A percentile compares a stretch with the other conserved stretches of the same genome.
Conservation (phyloP, 1,139 yeast species). For the Lodderomyces margitis region DNA sequence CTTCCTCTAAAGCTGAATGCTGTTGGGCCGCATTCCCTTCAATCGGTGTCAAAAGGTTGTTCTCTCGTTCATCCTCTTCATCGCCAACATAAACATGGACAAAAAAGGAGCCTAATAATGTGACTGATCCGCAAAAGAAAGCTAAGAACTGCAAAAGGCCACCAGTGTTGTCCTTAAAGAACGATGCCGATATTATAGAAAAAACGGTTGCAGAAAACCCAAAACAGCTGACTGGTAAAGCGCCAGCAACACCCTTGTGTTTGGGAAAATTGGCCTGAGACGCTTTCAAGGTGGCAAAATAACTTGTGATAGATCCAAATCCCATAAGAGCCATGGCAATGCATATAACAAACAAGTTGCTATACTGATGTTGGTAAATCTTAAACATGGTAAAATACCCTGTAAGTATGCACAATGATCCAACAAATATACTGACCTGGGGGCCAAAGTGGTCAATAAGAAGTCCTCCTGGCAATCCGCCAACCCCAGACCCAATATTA, state of each 20-base stretch:
- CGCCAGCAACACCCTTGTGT: slow-evolving; percentile 69
- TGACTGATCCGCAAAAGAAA: slow-evolving; percentile 34
- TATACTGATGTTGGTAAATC: slow-evolving; percentile 25
- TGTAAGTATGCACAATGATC: slow-evolving; percentile 48
- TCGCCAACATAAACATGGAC: slow-evolving; percentile 31
- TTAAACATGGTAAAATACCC: slow-evolving; percentile 37
- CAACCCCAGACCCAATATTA: slow-evolving; percentile 61
- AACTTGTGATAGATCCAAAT: slow-evolving; percentile 63
- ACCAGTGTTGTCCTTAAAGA: slow-evolving; percentile 44
- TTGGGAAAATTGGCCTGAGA: slow-evolving; percentile 69
- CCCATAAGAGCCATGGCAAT: slow-evolving; percentile 51
- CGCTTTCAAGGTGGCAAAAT: slow-evolving; percentile 65
- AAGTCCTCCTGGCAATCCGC: slow-evolving; percentile 70
- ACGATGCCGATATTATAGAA: slow-evolving; percentile 43
- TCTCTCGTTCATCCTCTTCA: slow-evolving; percentile 16
- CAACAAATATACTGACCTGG: slow-evolving; percentile 48
- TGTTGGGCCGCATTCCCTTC: slow-evolving; percentile 1
- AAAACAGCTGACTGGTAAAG: slow-evolving; percentile 57
- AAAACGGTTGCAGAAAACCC: slow-evolving; percentile 51
- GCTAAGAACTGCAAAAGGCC: slow-evolving; percentile 38
- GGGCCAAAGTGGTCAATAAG: slow-evolving; percentile 63
- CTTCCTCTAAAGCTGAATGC: slow-evolving; percentile 8
- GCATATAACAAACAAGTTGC: slow-evolving; percentile 30
- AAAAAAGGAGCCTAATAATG: slow-evolving; percentile 39
- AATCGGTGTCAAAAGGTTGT: slow-evolving; percentile 6